phyloP scores from a whole-genome alignment of 2,329 filamentous ascomycete species.

The Sporothrix mexicana region DNA sequence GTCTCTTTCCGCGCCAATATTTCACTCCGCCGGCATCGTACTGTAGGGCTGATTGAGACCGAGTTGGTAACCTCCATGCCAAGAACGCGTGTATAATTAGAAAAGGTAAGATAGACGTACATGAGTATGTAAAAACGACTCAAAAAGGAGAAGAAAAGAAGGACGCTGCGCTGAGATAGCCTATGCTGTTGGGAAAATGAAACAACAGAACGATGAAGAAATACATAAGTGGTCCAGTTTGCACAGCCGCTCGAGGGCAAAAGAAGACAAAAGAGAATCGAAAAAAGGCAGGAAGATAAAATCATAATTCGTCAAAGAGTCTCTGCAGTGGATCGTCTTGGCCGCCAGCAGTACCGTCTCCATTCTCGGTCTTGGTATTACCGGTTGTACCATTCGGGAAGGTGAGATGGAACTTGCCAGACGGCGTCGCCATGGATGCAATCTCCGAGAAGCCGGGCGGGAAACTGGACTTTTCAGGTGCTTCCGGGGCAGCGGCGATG shows the following conservation, averaged over 20 bases:
- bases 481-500: constrained; percentile 21
- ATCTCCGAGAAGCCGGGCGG: constrained; percentile 21
- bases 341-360: background rate
- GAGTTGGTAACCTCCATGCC: background rate
- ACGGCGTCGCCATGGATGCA: background rate
- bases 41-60: background rate
- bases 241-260: background rate
- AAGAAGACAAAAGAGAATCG: background rate
- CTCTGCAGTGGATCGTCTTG: constrained; percentile 27
- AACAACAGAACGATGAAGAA: background rate
- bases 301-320: constrained; percentile 36
- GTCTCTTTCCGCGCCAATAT: background rate
- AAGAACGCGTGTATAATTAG: constrained; percentile 7
- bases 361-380: background rate
- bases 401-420: constrained; percentile 24
- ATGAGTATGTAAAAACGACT: background rate
- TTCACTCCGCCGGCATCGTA: constrained; percentile 2
- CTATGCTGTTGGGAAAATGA: background rate
- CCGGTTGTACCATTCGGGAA: constrained; percentile 26
- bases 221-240: background rate
- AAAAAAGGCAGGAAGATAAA: background rate
- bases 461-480: background rate
- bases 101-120: constrained; percentile 19
- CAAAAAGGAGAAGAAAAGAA: background rate
- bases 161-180: background rate